These are phyloP conservation scores for Xylaria grammica DNA, from an alignment of 495 filamentous ascomycete species.

Conservation along the genomic window DNA sequence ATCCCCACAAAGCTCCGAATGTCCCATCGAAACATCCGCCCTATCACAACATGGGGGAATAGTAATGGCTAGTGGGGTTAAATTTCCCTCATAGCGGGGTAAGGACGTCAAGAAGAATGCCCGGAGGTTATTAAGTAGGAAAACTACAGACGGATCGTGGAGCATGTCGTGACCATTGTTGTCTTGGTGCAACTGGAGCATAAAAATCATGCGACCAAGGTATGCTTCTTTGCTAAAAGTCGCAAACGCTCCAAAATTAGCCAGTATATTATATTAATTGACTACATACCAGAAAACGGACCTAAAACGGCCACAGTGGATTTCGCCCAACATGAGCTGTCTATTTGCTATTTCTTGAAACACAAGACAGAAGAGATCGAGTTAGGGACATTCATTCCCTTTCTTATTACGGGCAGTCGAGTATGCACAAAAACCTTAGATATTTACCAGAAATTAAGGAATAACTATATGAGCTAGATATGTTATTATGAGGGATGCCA, in stretches of 20 bases:
- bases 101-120: conserved; percentile 26
- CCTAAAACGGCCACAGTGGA: background rate
- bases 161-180: background rate
- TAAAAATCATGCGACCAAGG: conserved; percentile 10
- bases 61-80: conserved; percentile 38
- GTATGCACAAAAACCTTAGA: too few relatives aligned
- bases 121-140: conserved; percentile 23
- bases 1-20: conserved; percentile 28
- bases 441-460: too few relatives aligned
- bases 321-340: conserved; percentile 7
- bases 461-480: too few relatives aligned
- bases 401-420: conserved; percentile 11
- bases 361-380: conserved; percentile 5
- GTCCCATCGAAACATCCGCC: conserved; percentile 27
- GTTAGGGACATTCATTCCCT: background rate
- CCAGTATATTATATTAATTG: background rate
- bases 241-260: too few relatives aligned
- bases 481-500: too few relatives aligned
- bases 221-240: conserved; percentile 2
- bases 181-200: conserved; percentile 8
- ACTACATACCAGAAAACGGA: conserved; percentile 4
- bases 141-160: conserved; percentile 18
- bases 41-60: conserved; percentile 45
- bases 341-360: background rate
- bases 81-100: conserved; percentile 34